Evolutionary conservation across 805 yeast genomes (phyloP).

Genomic region (Kuraishia ogatae): DNA sequence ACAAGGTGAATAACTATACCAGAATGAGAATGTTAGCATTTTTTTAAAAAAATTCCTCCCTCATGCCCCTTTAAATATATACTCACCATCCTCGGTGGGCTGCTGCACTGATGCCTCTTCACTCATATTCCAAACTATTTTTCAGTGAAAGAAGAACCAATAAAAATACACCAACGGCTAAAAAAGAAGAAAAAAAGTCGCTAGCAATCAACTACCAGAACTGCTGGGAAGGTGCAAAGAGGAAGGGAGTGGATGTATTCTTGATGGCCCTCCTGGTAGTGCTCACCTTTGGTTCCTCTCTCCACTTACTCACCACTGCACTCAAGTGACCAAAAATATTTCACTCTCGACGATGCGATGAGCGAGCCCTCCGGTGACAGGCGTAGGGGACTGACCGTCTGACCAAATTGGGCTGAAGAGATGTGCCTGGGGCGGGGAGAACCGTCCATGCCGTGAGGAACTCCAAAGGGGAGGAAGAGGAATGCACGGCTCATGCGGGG

Average conservation of each 20-base stretch:
- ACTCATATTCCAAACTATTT: not conserved
- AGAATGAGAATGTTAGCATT: not conserved
- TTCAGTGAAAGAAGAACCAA: not conserved
- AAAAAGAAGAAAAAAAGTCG: not conserved
- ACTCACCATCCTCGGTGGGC: not conserved
- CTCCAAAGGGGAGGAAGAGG: not conserved
- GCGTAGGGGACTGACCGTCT: too few species aligned
- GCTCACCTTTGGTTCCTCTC: not conserved
- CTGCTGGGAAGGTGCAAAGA: too few species aligned
- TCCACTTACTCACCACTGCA: not conserved
- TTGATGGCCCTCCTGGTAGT: not conserved
- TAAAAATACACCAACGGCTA: too few species aligned
- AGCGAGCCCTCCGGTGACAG: not conserved
- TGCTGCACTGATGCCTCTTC: not conserved
- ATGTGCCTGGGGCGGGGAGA: not conserved
- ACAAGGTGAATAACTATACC: constrained; percentile 12
- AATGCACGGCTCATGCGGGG: not conserved
- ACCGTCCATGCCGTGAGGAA: not conserved
- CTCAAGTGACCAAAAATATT: not conserved
- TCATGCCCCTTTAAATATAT: not conserved
- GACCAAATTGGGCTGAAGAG: too few species aligned
- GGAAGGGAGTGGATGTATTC: not conserved
- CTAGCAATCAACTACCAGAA: not conserved
- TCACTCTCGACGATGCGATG: not conserved
- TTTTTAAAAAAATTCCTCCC: not conserved